Evolutionary conservation across 2,329 filamentous ascomycete genomes (phyloP).

Genomic region (Penicillium sclerotiorum): DNA sequence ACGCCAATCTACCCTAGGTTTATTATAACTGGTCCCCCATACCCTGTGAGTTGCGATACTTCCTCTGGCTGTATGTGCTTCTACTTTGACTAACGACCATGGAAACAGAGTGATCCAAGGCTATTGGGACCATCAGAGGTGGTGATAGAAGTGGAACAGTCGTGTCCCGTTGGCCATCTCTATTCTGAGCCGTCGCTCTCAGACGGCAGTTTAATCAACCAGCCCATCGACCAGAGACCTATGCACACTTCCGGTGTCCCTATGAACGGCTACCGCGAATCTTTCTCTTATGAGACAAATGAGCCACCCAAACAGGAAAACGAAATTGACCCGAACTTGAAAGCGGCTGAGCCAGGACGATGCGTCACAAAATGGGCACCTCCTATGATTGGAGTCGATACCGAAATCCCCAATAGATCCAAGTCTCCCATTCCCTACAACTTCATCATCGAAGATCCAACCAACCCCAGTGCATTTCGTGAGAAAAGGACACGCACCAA

Average conservation of each 20-base stretch:
- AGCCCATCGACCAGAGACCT: too few species aligned
- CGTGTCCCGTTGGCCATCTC: too few species aligned
- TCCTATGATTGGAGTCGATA: background rate
- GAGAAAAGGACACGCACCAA: conserved; percentile 12
- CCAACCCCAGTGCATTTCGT: conserved; percentile 3
- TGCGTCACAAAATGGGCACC: background rate
- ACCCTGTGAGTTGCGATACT: too few species aligned
- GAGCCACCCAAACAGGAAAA: background rate
- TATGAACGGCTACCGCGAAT: background rate
- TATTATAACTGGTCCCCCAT: background rate
- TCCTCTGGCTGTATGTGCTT: too few species aligned
- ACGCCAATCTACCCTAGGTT: background rate
- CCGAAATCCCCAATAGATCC: background rate
- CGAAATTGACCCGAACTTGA: background rate
- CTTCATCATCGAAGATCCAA: conserved; percentile 21
- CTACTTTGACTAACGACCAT: too few species aligned
- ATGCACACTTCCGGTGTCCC: background rate
- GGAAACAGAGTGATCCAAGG: too few species aligned
- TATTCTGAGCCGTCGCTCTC: too few species aligned
- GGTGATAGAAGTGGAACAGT: too few species aligned
- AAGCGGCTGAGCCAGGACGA: too few species aligned
- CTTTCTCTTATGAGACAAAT: background rate
- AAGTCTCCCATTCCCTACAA: background rate
- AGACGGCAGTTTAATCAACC: background rate
- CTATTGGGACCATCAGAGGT: too few species aligned